Percentiles rank a stretch among this genome's conserved stretches.
Conservation (phyloP, 2,329 filamentous ascomycete genomes). For the Ceratocystiopsis sp. region DNA sequence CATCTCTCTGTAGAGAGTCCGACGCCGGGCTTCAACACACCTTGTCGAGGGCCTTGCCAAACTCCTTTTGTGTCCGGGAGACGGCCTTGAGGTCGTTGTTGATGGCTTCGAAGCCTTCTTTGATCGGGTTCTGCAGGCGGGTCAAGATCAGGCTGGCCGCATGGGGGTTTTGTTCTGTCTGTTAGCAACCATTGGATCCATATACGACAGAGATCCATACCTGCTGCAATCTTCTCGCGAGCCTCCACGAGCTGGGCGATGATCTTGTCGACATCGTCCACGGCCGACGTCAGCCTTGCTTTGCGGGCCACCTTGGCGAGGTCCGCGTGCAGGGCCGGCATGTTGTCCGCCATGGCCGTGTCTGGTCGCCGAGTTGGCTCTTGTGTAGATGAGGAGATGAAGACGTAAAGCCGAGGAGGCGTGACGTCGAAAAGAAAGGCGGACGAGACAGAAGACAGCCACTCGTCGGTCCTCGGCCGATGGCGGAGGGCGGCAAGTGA, state of each 20-base stretch:
- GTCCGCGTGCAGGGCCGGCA: slow-evolving; percentile 49
- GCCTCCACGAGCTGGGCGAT: slow-evolving; percentile 62
- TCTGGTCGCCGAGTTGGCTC: too few species aligned
- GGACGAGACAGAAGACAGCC: too few species aligned
- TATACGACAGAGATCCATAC: slow-evolving; percentile 28
- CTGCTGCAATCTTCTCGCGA: slow-evolving; percentile 53
- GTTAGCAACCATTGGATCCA: too few species aligned
- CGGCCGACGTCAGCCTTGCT: slow-evolving; percentile 51
- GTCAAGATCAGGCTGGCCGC: slow-evolving; percentile 59
- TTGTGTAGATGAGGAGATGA: too few species aligned
- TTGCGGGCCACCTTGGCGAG: slow-evolving; percentile 54
- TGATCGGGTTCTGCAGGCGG: slow-evolving; percentile 73
- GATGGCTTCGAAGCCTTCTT: slow-evolving; percentile 61
- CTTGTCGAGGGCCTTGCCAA: slow-evolving; percentile 72
- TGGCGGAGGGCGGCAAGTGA: too few species aligned
- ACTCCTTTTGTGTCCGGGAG: slow-evolving; percentile 65
- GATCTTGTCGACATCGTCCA: slow-evolving; percentile 67
- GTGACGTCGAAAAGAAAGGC: too few species aligned
- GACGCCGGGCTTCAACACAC: slow-evolving; percentile 22
- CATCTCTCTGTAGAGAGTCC: too few species aligned
- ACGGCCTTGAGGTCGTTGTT: slow-evolving; percentile 71
- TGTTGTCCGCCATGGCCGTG: slow-evolving; percentile 12
- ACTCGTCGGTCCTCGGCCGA: too few species aligned
- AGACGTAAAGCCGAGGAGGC: too few species aligned
- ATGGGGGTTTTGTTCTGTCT: slow-evolving; percentile 40